phyloP scores from a whole-genome alignment of 1,284 basidiomycete genomes.

The Papiliotrema fonsecae region DNA sequence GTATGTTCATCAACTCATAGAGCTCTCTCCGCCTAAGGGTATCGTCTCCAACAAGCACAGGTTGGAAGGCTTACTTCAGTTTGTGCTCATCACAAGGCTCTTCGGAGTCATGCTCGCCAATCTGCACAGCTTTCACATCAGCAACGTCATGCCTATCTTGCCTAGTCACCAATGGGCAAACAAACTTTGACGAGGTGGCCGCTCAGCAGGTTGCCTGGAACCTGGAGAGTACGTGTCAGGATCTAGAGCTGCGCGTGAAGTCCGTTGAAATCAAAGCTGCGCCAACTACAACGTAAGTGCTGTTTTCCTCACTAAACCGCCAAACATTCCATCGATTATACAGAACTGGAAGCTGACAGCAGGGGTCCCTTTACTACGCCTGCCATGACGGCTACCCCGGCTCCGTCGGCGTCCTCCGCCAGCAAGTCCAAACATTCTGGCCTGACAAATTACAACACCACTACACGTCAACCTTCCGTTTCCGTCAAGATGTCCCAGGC shows the following conservation, averaged over 20 bases:
- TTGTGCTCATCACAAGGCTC: not conserved
- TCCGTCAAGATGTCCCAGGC: not conserved
- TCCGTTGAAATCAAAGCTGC: slow-evolving; percentile 1
- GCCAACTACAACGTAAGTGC: slow-evolving; percentile 5
- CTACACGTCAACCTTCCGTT: not conserved
- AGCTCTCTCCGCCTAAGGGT: not conserved
- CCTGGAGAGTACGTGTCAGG: slow-evolving; percentile 1
- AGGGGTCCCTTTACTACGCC: slow-evolving; percentile 5
- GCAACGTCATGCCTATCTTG: not conserved
- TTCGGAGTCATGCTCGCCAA: slow-evolving; percentile 6
- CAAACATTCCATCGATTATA: not conserved
- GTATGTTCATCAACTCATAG: slow-evolving; percentile 1
- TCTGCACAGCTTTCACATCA: slow-evolving; percentile 1
- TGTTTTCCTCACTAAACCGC: not conserved
- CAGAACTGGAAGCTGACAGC: not conserved
- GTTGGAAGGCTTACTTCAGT: not conserved
- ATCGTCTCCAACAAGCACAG: not conserved
- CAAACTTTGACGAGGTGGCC: not conserved
- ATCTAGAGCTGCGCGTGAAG: not conserved
- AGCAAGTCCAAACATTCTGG: not conserved
- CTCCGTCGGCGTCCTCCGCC: not conserved
- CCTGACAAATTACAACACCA: slow-evolving; percentile 4
- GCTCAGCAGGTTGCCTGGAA: slow-evolving; percentile 8
- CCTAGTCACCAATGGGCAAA: slow-evolving; percentile 4
- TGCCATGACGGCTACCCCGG: not conserved